Conservation (phyloP, 2,329 filamentous ascomycete species). For the Chaetomiaceae sp. region DNA sequence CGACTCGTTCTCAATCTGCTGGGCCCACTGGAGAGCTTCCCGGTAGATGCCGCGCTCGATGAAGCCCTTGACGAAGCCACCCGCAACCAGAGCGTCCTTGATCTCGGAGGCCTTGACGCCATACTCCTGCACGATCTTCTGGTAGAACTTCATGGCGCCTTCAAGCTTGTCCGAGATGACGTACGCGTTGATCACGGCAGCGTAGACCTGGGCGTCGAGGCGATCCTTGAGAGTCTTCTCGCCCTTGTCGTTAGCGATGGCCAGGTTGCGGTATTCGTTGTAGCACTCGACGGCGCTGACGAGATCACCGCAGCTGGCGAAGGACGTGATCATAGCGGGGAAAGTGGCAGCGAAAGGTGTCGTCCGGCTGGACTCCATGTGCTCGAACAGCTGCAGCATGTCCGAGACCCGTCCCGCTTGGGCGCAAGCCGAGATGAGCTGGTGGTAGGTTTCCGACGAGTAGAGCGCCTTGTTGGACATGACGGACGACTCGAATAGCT, state of each 20-base stretch:
- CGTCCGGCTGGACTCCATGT: constrained; percentile 77
- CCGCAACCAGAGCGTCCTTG: constrained; percentile 63
- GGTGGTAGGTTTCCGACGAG: constrained; percentile 75
- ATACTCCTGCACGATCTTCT: constrained; percentile 64
- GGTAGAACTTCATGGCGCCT: constrained; percentile 78
- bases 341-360: constrained; percentile 76
- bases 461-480: constrained; percentile 58
- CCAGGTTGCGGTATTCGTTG: constrained; percentile 84
- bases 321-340: constrained; percentile 91
- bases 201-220: constrained; percentile 79
- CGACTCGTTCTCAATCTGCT: constrained; percentile 53
- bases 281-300: constrained; percentile 89
- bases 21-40: constrained; percentile 69
- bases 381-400: constrained; percentile 85
- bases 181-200: constrained; percentile 86
- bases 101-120: constrained; percentile 54
- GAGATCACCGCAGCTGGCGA: constrained; percentile 73
- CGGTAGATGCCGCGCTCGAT: constrained; percentile 63
- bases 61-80: constrained; percentile 74
- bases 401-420: constrained; percentile 73
- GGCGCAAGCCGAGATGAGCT: constrained; percentile 82
- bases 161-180: constrained; percentile 72
- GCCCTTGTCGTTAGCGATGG: constrained; percentile 77
- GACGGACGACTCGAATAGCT: constrained; percentile 74
- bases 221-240: constrained; percentile 61